These are phyloP conservation scores for Colletotrichum incanum DNA, from an alignment of 2,329 filamentous ascomycete genomes.

Conservation along the genomic window DNA sequence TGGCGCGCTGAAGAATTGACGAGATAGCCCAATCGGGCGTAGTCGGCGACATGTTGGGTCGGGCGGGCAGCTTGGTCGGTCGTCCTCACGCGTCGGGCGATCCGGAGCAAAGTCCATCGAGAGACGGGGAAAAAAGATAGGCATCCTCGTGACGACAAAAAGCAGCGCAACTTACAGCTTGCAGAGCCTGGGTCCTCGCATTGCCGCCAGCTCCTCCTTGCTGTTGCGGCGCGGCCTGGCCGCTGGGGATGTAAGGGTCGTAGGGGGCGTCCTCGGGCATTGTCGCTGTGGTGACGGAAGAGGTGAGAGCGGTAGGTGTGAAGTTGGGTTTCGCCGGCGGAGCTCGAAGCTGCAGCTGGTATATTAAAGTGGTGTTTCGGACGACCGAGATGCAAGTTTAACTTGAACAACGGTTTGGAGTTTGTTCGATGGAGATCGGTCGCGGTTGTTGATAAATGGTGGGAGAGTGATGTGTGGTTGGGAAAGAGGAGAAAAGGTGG, in stretches of 20 bases:
- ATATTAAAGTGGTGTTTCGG: constrained; percentile 14
- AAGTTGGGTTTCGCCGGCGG: constrained; percentile 5
- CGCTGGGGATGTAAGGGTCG: constrained; percentile 89
- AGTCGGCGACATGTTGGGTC: constrained; percentile 31
- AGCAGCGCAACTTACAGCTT: constrained; percentile 79
- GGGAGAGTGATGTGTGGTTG: constrained; percentile 32
- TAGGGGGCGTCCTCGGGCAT: constrained; percentile 79
- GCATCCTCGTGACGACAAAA: constrained; percentile 17
- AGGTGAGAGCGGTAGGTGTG: constrained; percentile 4
- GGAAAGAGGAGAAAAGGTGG: constrained; percentile 42
- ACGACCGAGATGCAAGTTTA: constrained; percentile 12
- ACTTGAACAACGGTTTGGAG: constrained; percentile 18
- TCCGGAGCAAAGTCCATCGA: constrained; percentile 22
- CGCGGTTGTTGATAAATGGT: constrained; percentile 28
- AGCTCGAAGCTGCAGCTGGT: constrained; percentile 29
- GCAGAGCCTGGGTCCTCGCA: constrained; percentile 76
- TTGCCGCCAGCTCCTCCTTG: constrained; percentile 61
- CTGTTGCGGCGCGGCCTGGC: constrained; percentile 64
- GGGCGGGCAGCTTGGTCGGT: constrained; percentile 32
- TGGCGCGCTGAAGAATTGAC: constrained; percentile 9
- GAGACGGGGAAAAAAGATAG: constrained; percentile 21
- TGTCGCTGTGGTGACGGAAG: constrained; percentile 48
- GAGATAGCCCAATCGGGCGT: constrained; percentile 24
- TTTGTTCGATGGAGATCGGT: constrained; percentile 30
- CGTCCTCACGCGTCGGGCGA: constrained; percentile 37